phyloP scores from a whole-genome alignment of 2,329 filamentous ascomycete species.

The Claviceps humidiphila region DNA sequence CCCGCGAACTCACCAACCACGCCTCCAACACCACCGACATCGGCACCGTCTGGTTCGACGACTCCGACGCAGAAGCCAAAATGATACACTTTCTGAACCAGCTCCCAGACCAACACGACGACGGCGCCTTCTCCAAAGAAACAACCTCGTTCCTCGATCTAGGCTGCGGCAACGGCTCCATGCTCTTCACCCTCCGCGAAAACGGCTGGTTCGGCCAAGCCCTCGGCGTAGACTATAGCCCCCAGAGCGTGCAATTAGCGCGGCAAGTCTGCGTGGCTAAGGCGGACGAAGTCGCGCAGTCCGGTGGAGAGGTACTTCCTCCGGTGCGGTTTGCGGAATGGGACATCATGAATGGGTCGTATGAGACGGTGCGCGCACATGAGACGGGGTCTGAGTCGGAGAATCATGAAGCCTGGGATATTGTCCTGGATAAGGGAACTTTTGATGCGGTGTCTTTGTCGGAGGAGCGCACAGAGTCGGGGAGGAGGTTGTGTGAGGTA shows the following conservation, averaged over 20 bases:
- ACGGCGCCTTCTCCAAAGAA: constrained; percentile 5
- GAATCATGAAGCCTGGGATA: constrained; percentile 53
- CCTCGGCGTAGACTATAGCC: constrained; percentile 82
- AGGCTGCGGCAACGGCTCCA: constrained; percentile 85
- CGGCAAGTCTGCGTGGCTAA: constrained; percentile 38
- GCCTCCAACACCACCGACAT: constrained; percentile 59
- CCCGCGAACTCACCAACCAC: constrained; percentile 58
- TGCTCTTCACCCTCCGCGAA: constrained; percentile 69
- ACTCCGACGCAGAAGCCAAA: constrained; percentile 75
- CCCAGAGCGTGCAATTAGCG: constrained; percentile 61
- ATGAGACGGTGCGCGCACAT: constrained; percentile 18
- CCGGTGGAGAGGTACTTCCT: too few relatives aligned
- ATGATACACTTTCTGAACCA: constrained; percentile 54
- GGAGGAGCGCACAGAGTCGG: constrained; percentile 36
- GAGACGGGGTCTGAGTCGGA: constrained; percentile 6
- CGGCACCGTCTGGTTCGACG: constrained; percentile 93
- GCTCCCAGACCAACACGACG: constrained; percentile 9
- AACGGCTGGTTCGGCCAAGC: constrained; percentile 51
- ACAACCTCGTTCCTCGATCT: constrained; percentile 64
- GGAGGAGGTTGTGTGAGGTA: constrained; percentile 54
- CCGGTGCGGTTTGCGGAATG: constrained; percentile 38
- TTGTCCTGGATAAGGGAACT: constrained; percentile 94
- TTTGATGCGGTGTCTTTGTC: constrained; percentile 88
- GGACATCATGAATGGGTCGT: constrained; percentile 43
- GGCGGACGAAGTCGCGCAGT: constrained; percentile 6